Percentiles rank a stretch among this genome's conserved stretches.
These are phyloP conservation scores for Pinus taeda DNA, from an alignment of 75 land plant genomes.

Conservation along the genomic window DNA sequence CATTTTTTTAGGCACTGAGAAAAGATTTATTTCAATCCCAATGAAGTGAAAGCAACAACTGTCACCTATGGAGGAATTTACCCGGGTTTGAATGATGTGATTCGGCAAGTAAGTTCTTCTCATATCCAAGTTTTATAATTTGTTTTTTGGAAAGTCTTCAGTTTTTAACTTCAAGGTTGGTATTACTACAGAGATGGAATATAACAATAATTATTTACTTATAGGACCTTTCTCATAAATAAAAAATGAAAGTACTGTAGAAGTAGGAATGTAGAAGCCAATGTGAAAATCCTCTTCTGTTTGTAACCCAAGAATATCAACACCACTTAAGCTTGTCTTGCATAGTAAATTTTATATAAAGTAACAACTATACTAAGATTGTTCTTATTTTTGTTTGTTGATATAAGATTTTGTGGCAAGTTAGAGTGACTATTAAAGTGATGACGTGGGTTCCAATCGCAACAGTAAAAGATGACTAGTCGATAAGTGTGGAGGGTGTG, in stretches of 20 bases:
- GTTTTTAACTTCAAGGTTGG: slow-evolving; percentile 2
- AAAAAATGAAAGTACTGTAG: background rate
- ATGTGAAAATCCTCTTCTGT: background rate
- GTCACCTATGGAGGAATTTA: slow-evolving; percentile 94
- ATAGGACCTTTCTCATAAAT: background rate
- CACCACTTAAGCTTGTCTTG: background rate
- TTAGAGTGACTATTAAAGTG: background rate
- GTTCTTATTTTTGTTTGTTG: background rate
- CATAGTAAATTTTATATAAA: background rate
- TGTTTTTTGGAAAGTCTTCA: background rate
- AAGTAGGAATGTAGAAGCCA: background rate
- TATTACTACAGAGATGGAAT: background rate
- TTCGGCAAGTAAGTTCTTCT: slow-evolving; percentile 57
- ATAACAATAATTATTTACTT: background rate
- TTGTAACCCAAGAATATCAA: background rate
- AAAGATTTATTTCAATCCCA: slow-evolving; percentile 77
- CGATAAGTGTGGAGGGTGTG: no score
- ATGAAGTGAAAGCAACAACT: slow-evolving; percentile 86
- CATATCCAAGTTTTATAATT: background rate
- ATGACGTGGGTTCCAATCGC: no score
- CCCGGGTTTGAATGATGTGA: slow-evolving; percentile 96
- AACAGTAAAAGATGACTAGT: no score
- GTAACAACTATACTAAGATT: background rate
- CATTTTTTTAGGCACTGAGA: slow-evolving; percentile 84
- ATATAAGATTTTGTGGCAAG: background rate